Evolutionary conservation across 2,329 filamentous ascomycete species (phyloP), one percentile per base, ranked within the genome.

Genomic region (Colletotrichum theobromicola): DNA sequence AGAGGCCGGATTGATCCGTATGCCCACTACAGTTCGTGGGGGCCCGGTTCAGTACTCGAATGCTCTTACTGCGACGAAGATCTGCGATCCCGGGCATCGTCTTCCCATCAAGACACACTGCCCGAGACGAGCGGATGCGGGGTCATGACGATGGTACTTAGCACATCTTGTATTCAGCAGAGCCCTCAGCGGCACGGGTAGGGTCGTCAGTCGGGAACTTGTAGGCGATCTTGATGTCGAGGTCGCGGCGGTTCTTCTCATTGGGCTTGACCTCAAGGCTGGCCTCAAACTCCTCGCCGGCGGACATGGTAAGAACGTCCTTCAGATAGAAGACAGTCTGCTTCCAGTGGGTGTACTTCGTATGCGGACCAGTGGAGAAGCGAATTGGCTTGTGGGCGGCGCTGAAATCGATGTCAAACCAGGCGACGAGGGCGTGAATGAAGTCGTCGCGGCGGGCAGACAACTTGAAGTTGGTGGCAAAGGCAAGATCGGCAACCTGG

Each of bases 341-440:
- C 89, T 99, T 99, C 97, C 97, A 99, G 90, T 99, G 97, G 21
- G 97, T 99, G 88, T 98, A 98, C 88, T 98, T 98, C 80, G 96
- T 97, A 87, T 98, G 97, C 32, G 97, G 97, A 26, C 97, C 97
- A 21, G 97, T 99, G 68, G 95, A 98, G 90, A 99, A 99, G 82
- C 93, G 92, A 82, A 99, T 95, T 35, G 95, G 94, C 91, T 98
- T 98, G 91, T 99, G 97, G 91, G 97, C 98, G 74, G 95, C 96
- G 66, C 94, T 94, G 87, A 99, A 99, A 82, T 98, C 96, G 80
- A 99, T 98, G 83, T 99, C 97, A 87, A 99, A 99, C 97, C 97
- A 99, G 13, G 96, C 94, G 79, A 99, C 97, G 71, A 99, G 88
- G 71, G 97, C 97, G 85, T 99, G 97, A 81, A 98, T 90, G 86